phyloP scores from a whole-genome alignment of 208 protist genomes.

The Endotrypanum monterogeii region DNA sequence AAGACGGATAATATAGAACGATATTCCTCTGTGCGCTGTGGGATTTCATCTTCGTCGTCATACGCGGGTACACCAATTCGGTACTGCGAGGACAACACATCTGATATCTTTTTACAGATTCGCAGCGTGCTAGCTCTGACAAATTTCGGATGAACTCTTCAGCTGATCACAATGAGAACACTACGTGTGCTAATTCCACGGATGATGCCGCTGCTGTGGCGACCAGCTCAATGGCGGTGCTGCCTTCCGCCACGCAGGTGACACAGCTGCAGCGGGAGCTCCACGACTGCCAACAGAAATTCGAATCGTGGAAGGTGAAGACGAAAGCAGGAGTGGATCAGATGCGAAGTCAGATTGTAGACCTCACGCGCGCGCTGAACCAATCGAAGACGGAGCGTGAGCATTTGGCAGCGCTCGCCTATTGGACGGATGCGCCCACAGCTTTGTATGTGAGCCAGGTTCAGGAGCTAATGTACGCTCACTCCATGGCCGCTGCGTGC shows the following conservation, averaged over 20 bases:
- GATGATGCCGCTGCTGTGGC: not conserved
- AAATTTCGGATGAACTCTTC: conserved; percentile 1
- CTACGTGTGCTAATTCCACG: not conserved
- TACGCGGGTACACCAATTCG: not conserved
- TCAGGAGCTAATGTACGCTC: conserved; percentile 2
- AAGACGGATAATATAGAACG: not conserved
- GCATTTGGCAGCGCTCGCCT: not conserved
- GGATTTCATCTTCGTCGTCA: too few relatives aligned
- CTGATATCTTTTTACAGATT: not conserved
- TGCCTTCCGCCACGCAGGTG: conserved; percentile 5
- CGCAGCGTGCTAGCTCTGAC: not conserved
- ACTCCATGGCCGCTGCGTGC: conserved; percentile 17
- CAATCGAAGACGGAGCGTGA: conserved; percentile 13
- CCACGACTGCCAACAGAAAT: conserved; percentile 52
- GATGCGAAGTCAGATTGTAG: conserved; percentile 58
- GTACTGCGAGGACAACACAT: not conserved
- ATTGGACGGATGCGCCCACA: not conserved
- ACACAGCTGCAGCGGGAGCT: conserved; percentile 50
- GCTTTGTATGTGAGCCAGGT: not conserved
- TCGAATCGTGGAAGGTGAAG: conserved; percentile 75
- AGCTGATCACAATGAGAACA: not conserved
- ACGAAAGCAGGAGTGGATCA: conserved; percentile 77
- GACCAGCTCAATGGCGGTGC: not conserved
- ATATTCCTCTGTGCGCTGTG: not conserved
- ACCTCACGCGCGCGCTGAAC: conserved; percentile 48